These are phyloP conservation scores for Talaromyces albobiverticillius DNA, from an alignment of 2,329 filamentous ascomycete genomes.

Conservation along the genomic window DNA sequence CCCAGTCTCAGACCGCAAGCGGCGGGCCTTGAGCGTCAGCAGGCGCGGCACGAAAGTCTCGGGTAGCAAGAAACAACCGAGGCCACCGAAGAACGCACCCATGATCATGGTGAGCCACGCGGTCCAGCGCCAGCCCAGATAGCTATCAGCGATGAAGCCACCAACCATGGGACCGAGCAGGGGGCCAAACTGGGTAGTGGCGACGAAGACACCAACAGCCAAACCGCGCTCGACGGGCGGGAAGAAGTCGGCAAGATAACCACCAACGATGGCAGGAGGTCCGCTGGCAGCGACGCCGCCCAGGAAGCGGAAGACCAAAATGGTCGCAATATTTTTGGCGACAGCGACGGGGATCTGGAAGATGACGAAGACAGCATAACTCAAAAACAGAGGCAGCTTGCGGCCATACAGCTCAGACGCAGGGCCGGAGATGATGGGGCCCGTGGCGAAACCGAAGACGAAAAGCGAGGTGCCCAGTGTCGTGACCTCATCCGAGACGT, in stretches of 20 bases:
- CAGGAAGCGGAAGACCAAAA: conserved; percentile 27
- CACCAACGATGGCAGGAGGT: conserved; percentile 26
- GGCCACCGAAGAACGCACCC: conserved; percentile 31
- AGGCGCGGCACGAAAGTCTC: conserved; percentile 55
- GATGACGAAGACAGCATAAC: conserved; percentile 11
- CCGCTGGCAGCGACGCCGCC: conserved; percentile 24
- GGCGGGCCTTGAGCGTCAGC: conserved; percentile 51
- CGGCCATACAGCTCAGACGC: conserved; percentile 17
- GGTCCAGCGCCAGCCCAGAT: conserved; percentile 58
- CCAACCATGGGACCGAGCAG: conserved; percentile 49
- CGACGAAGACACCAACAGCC: background rate
- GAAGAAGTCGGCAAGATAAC: conserved; percentile 20
- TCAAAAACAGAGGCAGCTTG: background rate
- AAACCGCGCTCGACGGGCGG: background rate
- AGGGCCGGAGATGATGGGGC: conserved; percentile 21
- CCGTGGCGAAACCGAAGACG: conserved; percentile 36
- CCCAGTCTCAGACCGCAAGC: conserved; percentile 48
- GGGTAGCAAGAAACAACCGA: conserved; percentile 28
- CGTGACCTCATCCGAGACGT: conserved; percentile 46
- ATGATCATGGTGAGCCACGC: conserved; percentile 55
- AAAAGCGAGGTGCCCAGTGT: conserved; percentile 50
- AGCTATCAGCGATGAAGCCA: conserved; percentile 47
- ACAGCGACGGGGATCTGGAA: conserved; percentile 39
- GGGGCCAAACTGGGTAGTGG: conserved; percentile 23
- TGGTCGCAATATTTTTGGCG: conserved; percentile 28